Evolutionary conservation across 441 rosid species (phyloP), one percentile per base, ranked within the genome.

Genomic region (Viola pubescens): DNA sequence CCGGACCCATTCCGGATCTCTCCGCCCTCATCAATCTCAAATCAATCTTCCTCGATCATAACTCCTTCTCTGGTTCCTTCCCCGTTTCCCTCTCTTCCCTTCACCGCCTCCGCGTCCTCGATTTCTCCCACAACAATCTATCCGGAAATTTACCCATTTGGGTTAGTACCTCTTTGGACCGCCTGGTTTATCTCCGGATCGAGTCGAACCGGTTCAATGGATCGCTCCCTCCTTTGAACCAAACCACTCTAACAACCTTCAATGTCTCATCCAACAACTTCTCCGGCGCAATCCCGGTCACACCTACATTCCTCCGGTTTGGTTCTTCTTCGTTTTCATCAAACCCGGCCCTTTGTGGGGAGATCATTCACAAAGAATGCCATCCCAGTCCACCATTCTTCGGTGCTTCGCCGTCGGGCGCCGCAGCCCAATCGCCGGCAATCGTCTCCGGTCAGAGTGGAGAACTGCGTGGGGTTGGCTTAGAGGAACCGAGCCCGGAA

Each of bases 261-360:
- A 89, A 84, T 45, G 82, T 87, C 41, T 92, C 97, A 9, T 76
- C 57, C 50, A 92, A 89, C 71, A 87, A 87, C 59, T 70, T 92
- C 45, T 77, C 81, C 51, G 98, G 95, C 1, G 76, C 91, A 0
- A 73, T 92, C 64, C 95, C 97, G 3, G 82, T 82, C 19, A 89
- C 97, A 2, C 57, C 83, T 0, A 75, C 77, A 7, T 66, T 92
- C 8, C 64, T 75, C 38, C 85, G 87, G 10, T 87, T 92, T 56
- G 84, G 71, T 0, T 54, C 78, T 46, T 74, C 89, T 3, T 82
- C 95, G 1, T 92, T 87, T 69, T 68, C 61, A 12, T 50, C 63
- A 60, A 92, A 92, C 71, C 95, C 96, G 6, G 77, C 77, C 43
- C 88, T 92, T 42, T 92, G 97, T 66, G 98, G 97, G 41, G 90